Percentiles rank a stretch among this genome's conserved stretches.
Conservation (phyloP, 129 eudicot species). For the Mikania micrantha region DNA sequence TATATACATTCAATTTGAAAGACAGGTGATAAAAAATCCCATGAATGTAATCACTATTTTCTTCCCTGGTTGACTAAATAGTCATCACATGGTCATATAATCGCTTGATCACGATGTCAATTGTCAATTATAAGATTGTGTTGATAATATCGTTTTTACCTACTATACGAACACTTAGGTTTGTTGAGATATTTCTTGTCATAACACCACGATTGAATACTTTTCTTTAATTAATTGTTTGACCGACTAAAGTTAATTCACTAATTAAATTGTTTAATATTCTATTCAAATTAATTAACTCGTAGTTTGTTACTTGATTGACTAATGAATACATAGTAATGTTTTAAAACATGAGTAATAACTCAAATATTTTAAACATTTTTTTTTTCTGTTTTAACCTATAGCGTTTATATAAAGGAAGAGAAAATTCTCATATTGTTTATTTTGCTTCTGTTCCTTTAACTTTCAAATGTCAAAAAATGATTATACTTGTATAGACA, state of each 20-base stretch:
- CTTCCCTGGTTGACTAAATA: neutral
- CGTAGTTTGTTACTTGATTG: neutral
- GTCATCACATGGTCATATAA: neutral
- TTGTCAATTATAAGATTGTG: conserved; percentile 5
- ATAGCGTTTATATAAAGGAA: no score
- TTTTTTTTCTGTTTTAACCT: no score
- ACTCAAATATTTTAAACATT: neutral
- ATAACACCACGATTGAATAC: neutral
- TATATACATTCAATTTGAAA: no score
- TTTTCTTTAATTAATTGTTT: neutral
- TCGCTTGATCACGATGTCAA: neutral
- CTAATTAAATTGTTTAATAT: neutral
- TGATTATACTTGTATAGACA: no score
- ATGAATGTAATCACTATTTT: neutral
- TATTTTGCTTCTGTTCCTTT: no score
- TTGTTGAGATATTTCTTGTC: neutral
- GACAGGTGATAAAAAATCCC: neutral
- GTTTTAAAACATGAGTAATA: neutral
- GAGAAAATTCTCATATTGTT: no score
- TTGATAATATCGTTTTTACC: neutral
- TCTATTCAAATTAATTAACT: neutral
- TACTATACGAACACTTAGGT: neutral
- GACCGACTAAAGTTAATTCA: conserved; percentile 10
- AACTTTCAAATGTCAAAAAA: no score
- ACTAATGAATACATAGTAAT: no score